Base-by-base conservation (phyloP, 2,329 filamentous ascomycete genomes). In the Penicillium thymicola region DNA sequence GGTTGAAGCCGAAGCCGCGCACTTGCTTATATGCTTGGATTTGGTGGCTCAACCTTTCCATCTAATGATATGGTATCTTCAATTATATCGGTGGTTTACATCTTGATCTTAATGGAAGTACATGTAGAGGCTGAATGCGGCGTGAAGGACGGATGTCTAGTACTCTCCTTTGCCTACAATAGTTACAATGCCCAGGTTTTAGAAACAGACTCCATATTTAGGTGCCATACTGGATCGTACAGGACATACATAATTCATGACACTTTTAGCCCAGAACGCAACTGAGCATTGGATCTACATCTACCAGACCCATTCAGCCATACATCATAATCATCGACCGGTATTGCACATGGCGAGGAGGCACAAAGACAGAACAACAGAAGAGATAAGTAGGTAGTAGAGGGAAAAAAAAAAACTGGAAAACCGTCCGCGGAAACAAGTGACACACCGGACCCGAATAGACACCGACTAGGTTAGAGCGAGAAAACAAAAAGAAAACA, bases 221-320 rank as follows among this genome's bases (percentile, higher is more conserved):
- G 46, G 41, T 34, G 18, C 36, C 49, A 57, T 55, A 51, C 45
- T 52, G n/a, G 45, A 52, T 64, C 57, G 58, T 66, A 63, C 60
- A 63, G 57, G 55, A 61, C 58, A 58, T 61, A 62, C 61, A 64
- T 65, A 62, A 65, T 53, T 66, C 63, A 61, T 65, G 58, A 66
- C 62, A 64, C 58, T 65, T 66, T 66, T 66, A 47, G 59, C 52
- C 57, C 57, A 61, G 55, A 58, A 57, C 55, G 46, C 50, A 57
- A 56, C 54, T 58, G 61, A 62, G 61, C 59, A 57, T 44, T 57
- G 48, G 45, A 59, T 62, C 59, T 60, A 63, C 64, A 61, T 55
- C 50, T 59, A 59, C 60, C 59, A 60, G 52, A 61, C 54, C 57
- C 48, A 55, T 47, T 58, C 60, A 62, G 54, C 57, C 55, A 54